Evolutionary conservation across 1,139 yeast species (phyloP), one percentile per base, ranked within the genome.

Genomic region (Candida buenavistaensis): DNA sequence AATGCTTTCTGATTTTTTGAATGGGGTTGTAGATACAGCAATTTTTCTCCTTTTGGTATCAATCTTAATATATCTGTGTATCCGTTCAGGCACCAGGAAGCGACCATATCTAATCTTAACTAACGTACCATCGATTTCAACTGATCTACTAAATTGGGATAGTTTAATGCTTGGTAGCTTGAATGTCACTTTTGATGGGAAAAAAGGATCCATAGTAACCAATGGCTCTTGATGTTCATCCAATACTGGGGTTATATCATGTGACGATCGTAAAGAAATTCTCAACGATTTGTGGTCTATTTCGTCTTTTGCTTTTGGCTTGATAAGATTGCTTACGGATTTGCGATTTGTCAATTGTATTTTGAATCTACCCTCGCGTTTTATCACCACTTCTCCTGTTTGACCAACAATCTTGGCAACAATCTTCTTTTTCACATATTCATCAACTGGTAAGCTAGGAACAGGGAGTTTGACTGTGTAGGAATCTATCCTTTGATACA

Each of bases 401-500:
- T 67, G 60, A 2, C 74, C 80, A 20, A 65, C 40, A 36, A 72
- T 55, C 45, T 71, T 75, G 1, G 85, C 84, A 3, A 76, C 78
- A 24, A 90, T 64, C 48, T 78, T 78, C 56, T 77, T 81, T 21
- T 23, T 9, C 39, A 65, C 65, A 33, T 69, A 51, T 42, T 80
- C 82, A 35, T 76, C 71, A 11, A 64, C 45, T 10, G 72, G 65
- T 19, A 69, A 63, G 47, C 66, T 62, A 3, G 96, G 97, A 12
- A 81, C 63, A 2, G 80, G 75, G 13, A 89, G 61, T 8, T 65
- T 72, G 1, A 88, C 86, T 14, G 75, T 53, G 31, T 81, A 74
- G 3, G 78, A 68, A 45, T 84, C 82, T 23, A 66, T 59, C n/a
- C 88, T 78, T 27, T 75, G 75, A 50, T 78, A 86, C 26, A 92